phyloP scores from a whole-genome alignment of 2,329 filamentous ascomycete species.

The Ceratocystis cubensis region DNA sequence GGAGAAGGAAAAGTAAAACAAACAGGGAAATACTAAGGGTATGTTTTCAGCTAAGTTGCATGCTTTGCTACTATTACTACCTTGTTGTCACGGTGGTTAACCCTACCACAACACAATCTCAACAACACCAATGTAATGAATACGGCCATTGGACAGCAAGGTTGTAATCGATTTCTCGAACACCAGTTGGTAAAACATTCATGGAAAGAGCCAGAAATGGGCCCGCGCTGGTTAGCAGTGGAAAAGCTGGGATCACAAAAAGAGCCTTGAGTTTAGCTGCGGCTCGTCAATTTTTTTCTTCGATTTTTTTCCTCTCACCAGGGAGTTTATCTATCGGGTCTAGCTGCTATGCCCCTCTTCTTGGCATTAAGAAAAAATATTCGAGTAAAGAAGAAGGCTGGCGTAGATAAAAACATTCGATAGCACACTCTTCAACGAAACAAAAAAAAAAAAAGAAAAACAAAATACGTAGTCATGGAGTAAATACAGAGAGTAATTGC shows the following conservation, averaged over 20 bases:
- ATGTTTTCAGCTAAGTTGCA: too few species aligned
- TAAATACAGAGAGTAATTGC: too few species aligned
- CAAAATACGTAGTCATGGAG: background rate
- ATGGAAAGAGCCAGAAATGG: background rate
- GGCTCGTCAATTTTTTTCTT: background rate
- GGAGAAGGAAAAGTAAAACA: background rate
- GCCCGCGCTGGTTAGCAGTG: background rate
- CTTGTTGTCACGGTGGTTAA: background rate
- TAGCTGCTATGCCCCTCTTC: background rate
- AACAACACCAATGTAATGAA: too few species aligned
- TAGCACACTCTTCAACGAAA: background rate
- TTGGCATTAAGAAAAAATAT: background rate
- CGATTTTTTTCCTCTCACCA: background rate
- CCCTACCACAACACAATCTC: background rate
- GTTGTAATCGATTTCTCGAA: background rate
- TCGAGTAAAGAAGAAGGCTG: background rate
- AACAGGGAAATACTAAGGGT: background rate
- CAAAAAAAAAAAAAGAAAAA: background rate
- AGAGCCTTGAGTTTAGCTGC: slow-evolving; percentile 7
- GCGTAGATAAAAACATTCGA: background rate
- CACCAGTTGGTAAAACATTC: background rate
- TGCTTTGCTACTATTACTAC: too few species aligned
- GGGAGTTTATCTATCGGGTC: slow-evolving; percentile 4
- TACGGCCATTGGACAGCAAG: too few species aligned
- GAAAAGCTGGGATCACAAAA: background rate